Evolutionary conservation across 2,329 filamentous ascomycete genomes (phyloP), one percentile per base, ranked within the genome.

Genomic region (Fusarium sp.): DNA sequence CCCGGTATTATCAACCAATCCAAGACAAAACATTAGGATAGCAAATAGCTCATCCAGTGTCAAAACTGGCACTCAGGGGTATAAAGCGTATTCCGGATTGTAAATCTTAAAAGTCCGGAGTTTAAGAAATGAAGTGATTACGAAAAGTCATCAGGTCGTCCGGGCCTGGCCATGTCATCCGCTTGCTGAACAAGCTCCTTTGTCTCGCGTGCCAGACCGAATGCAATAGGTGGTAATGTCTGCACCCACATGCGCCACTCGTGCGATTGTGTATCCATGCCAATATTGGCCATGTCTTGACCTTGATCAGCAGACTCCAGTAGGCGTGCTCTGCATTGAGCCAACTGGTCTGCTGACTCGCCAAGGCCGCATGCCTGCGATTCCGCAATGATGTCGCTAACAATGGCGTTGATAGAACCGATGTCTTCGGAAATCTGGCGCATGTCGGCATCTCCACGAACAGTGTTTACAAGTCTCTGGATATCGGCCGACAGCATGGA

Each of bases 171-270:
- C 55, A 83, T 69, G 70, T 77, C 76, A 57, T 80, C 82, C 12
- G 84, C 77, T n/a, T 77, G 76, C 69, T 83, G 80, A 26, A 79
- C 78, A 62, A 93, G 81, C 76, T 92, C 92, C 82, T 95, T 96
- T 52, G 91, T 92, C 79, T 94, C 91, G 62, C 91, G 86, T 8
- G 92, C 93, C 76, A 95, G 91, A 79, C 93, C 91, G 79, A 97
- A 97, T n/a, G 92, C 92, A 71, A 96, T 89, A 3, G 92, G 92
- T 12, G 92, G 92, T 51, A 97, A 81, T 30, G 88, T 89, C 77
- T 91, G 89, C 56, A 86, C 90, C 83, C 91, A 90, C 74, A 84
- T 83, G 66, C 83, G 84, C 87, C 87, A 89, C 67, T 87, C 84
- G 63, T 83, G 81, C 55, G 85, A 83, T 46, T 86, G 81, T 40